Base-by-base conservation (phyloP, 352 stramenopile genomes). In the Pythium utonaiense region DNA sequence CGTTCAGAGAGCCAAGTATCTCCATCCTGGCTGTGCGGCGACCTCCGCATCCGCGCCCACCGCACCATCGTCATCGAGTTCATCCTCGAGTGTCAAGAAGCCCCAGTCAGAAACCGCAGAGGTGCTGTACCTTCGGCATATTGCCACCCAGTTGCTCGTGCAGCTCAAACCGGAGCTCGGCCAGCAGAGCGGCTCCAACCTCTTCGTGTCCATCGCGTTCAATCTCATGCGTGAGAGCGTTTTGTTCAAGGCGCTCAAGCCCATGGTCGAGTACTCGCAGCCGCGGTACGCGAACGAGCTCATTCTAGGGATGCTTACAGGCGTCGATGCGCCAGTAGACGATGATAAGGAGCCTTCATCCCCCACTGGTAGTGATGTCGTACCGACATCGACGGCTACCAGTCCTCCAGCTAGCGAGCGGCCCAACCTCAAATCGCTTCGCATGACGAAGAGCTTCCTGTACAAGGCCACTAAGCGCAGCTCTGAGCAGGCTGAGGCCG, bases 401-500 rank as follows among this genome's bases (percentile, higher is more conserved):
- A 45, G 17, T 19, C 17, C 6, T 30, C 21, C 53, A 19, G 19
- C 42, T 4, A 60, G 66, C 56, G 62, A 65, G 10, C 56, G 57
- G 45, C 53, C 33, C 10, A 86, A 86, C 42, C 52, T 90, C 30
- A 79, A 79, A 31, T 53, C 63, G 9, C 55, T 70, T 12, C 47
- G 54, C 0, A 57, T 72, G 40, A 90, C 82, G 13, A 87, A 71
- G 31, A 86, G 53, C 24, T 86, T 86, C 34, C 60, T 92, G 19
- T 92, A 92, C 45, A 81, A 79, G 48, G 82, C 82, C 19, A 92
- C 74, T 41, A 81, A 73, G 57, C 78, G 80, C 17, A 92, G 80
- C 47, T 58, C 64, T 1, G 83, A 82, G 54, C 77, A 88, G 22
- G 83, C 80, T 4, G 83, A 92, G 66, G 83, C 83, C 34, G 83